A percentile compares a stretch with the other conserved stretches of the same genome.
These are phyloP conservation scores for Fonsecaea nubica DNA, from an alignment of 2,329 filamentous ascomycete genomes.

Conservation along the genomic window DNA sequence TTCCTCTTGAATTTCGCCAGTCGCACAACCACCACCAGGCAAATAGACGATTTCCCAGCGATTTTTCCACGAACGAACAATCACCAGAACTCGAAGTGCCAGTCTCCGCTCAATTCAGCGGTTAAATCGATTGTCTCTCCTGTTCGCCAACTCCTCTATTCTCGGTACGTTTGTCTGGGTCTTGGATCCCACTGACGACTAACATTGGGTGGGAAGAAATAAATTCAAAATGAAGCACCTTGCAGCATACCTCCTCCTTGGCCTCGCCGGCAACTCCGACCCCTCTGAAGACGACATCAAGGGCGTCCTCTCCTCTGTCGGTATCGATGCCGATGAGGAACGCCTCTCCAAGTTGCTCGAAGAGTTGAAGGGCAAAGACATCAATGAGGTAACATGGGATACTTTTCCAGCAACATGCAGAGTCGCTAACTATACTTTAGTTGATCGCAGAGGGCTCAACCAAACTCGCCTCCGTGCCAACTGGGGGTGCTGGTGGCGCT, in stretches of 20 bases:
- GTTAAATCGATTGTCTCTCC: constrained; percentile 98
- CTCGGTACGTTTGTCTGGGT: constrained; percentile 19
- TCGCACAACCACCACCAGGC: constrained; percentile 34
- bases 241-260: constrained; percentile 97
- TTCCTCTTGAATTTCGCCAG: constrained; percentile 40
- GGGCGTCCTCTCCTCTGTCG: constrained; percentile 87
- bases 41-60: constrained; percentile 15
- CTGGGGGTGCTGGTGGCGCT: constrained; percentile 78
- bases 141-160: constrained; percentile 51
- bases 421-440: constrained; percentile 57
- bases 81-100: constrained; percentile 86
- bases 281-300: constrained; percentile 88
- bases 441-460: constrained; percentile 85
- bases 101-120: constrained; percentile 96
- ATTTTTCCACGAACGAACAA: constrained; percentile 45
- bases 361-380: constrained; percentile 72
- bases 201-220: constrained; percentile 36
- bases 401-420: constrained; percentile 40
- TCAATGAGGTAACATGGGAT: constrained; percentile 75
- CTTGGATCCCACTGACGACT: constrained; percentile 10
- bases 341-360: constrained; percentile 83
- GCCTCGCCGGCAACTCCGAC: constrained; percentile 87
- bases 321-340: constrained; percentile 92
- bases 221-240: constrained; percentile 95
- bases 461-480: constrained; percentile 98